Conservation (phyloP, 148 eudicot genomes). For the Chenopodium berlandieri region DNA sequence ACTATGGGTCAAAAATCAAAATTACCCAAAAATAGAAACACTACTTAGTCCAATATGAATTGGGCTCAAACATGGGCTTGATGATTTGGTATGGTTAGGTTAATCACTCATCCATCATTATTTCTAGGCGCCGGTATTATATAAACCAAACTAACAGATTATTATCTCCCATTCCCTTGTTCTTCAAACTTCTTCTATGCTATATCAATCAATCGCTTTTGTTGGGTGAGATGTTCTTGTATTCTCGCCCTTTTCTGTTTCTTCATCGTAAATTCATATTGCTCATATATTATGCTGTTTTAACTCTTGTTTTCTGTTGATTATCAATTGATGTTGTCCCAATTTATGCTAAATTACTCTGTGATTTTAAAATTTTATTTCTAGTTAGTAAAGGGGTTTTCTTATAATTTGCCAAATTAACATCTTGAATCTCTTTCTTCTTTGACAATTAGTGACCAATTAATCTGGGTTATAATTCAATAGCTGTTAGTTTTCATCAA, state of each 20-base stretch:
- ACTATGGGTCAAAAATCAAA: no score
- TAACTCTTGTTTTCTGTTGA: no score
- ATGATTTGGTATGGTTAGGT: neutral
- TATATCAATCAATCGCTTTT: neutral
- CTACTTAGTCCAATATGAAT: neutral
- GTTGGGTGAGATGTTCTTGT: no score
- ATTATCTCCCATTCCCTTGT: neutral
- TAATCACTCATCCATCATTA: neutral
- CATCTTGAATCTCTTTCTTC: neutral
- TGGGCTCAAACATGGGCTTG: conserved; percentile 11
- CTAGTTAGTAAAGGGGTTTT: neutral
- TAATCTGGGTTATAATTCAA: neutral
- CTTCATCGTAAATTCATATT: no score
- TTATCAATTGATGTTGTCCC: neutral
- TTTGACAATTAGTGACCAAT: neutral
- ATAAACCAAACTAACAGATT: neutral
- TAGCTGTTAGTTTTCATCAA: neutral
- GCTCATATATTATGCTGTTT: no score
- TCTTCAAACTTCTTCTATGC: neutral
- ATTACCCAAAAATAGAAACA: neutral
- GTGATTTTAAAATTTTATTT: no score
- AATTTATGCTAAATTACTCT: neutral
- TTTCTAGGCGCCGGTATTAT: conserved; percentile 16
- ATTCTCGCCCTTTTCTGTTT: no score
- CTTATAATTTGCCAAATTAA: neutral